Evolutionary conservation across 163 green algal genomes (phyloP).

Genomic region (Scenedesmus sp.): DNA sequence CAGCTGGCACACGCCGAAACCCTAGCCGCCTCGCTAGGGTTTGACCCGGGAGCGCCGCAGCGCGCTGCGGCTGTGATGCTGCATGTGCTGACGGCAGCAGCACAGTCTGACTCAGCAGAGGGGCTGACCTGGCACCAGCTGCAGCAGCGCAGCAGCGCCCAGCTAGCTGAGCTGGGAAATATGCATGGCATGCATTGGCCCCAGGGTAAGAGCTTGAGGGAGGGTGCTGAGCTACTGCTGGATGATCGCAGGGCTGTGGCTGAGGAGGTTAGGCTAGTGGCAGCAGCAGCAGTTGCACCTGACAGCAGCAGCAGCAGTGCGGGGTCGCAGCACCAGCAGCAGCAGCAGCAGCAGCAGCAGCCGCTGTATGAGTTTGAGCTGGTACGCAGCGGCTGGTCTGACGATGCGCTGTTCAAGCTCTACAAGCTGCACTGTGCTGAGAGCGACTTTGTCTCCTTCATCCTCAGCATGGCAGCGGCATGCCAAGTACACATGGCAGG

Average conservation of each 20-base stretch:
- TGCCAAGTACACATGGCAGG: background rate
- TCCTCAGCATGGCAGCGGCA: background rate
- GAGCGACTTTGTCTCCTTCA: background rate
- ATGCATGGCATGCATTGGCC: slow-evolving; percentile 4
- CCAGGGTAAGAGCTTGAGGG: background rate
- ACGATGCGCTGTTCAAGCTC: slow-evolving; percentile 19
- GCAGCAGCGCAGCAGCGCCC: slow-evolving; percentile 18
- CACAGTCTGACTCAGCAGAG: background rate
- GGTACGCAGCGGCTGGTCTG: background rate
- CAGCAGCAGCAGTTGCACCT: background rate
- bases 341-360: slow-evolving; percentile 6
- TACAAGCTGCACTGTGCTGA: slow-evolving; percentile 30
- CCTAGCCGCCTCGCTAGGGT: slow-evolving; percentile 5
- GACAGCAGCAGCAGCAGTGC: background rate
- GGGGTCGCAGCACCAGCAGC: slow-evolving; percentile 10
- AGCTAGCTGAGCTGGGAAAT: background rate
- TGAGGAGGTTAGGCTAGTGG: slow-evolving; percentile 13
- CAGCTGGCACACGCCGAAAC: slow-evolving; percentile 17
- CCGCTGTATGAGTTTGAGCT: background rate
- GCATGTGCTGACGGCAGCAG: slow-evolving; percentile 6
- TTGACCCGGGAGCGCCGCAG: slow-evolving; percentile 1
- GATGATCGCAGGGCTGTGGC: background rate
- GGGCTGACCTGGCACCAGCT: slow-evolving; percentile 12
- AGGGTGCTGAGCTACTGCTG: slow-evolving; percentile 13
- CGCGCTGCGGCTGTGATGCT: slow-evolving; percentile 22